Conservation (phyloP, 768 basidiomycete species). For the Antrodiella citrinella region DNA sequence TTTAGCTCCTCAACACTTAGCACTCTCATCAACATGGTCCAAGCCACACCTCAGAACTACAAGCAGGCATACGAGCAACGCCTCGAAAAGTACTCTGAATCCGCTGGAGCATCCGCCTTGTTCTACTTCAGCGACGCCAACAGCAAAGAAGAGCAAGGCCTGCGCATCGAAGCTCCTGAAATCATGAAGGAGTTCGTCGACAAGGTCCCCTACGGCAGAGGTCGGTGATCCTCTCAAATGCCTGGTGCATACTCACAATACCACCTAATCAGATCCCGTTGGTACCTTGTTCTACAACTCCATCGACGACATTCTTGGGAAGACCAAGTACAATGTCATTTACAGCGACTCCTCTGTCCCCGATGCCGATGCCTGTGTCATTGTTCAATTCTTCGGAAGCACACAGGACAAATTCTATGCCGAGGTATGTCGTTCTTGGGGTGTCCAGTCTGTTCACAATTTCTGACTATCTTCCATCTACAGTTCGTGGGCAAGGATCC, state of each 20-base stretch:
- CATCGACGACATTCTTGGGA: background rate
- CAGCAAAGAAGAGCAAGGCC: background rate
- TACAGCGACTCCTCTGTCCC: background rate
- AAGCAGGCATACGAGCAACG: background rate
- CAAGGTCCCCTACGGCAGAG: conserved; percentile 1
- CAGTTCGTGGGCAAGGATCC: background rate
- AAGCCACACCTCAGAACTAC: background rate
- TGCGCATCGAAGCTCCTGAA: conserved; percentile 3
- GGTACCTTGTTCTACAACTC: background rate
- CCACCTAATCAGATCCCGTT: background rate
- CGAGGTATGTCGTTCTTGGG: background rate
- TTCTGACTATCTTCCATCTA: background rate
- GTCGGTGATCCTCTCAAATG: background rate
- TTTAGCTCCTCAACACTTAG: background rate
- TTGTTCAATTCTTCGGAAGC: background rate
- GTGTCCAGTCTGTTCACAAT: background rate
- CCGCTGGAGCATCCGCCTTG: background rate
- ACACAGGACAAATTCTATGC: background rate
- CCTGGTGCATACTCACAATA: background rate
- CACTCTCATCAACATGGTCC: background rate
- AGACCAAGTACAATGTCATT: background rate
- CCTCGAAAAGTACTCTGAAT: background rate
- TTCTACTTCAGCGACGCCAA: background rate
- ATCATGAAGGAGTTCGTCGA: conserved; percentile 4
- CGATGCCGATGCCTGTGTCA: background rate